Evolutionary conservation across 768 basidiomycete genomes (phyloP), one percentile per base, ranked within the genome.

Genomic region (Naganishia antarctica): DNA sequence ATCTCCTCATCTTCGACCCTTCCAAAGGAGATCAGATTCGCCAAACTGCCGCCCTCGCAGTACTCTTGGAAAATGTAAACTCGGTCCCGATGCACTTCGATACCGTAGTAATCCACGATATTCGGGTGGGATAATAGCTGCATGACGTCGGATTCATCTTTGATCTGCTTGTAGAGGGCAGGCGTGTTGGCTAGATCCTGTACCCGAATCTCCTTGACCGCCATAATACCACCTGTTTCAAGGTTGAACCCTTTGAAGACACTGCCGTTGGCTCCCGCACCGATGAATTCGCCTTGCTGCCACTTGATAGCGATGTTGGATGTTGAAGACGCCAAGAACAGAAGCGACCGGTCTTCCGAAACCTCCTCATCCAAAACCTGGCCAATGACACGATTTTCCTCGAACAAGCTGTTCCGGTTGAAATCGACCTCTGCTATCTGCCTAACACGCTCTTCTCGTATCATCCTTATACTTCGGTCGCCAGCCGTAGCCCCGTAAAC

Each of bases 41-140:
- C 91, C 65, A 99, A 78, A 77, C 91, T 94, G 8, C 96, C 96
- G 41, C 92, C 92, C 71, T 93, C 89, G 75, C 96, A 99, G 76
- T 88, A 99, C 78, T 98, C 94, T 78, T 98, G 93, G 76, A 98
- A 98, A 67, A 98, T 97, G 79, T 94, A 98, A 18, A 98, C 91
- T 79, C 93, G 92, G 80, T 97, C 94, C 15, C 94, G 88, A 76
- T 97, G 94, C 1, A 98, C 94, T 78, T 99, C 96, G 70, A 99
- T 93, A 31, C 96, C 96, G 72, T 96, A 96, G 77, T 97, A 99
- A 78, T 97, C 92, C 58, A 98, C 96, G 44, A 98, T 89, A 72
- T 98, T 98, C 25, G 90, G 90, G 78, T 99, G 96, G 67, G 90
- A 89, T 26, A 98, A 82, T 85, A 98, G 87, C 77, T 93, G 91